Evolutionary conservation across 768 basidiomycete species (phyloP), one percentile per base, ranked within the genome.

Genomic region (Podaxis mareebaensis): DNA sequence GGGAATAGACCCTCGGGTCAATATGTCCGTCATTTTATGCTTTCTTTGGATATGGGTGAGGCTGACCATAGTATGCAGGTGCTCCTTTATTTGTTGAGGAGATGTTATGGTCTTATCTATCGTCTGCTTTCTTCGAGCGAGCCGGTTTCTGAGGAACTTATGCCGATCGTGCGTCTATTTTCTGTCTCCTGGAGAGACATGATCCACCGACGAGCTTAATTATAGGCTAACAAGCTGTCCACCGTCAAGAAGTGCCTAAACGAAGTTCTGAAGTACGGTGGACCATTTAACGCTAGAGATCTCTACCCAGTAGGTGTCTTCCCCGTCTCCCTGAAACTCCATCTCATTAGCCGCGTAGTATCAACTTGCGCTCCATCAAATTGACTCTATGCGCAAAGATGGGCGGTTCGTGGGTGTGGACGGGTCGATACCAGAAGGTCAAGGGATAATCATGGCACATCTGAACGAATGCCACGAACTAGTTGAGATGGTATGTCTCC

Each of bases 241-340:
- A 98, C 96, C 0, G 92, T 98, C 65, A 97, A 96, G 81, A 96
- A 96, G 72, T 96, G 95, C 70, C 80, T 98, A 60, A 96, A 96
- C 70, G 96, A 98, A 76, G 96, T 98, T 2, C 81, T 92, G 64
- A 97, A 96, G 72, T 95, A 95, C 69, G 96, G 96, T 15, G 96
- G 95, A 13, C 92, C 95, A 1, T 96, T 96, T 71, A 92, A 84
- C 66, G 87, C 95, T 20, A 87, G 94, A 44, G 96, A 98, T 73
- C 80, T 98, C 38, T 97, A 97, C 78, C 96, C 96, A 20, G 93
- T 95, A 72, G 65, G 91, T 80, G 36, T 53, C 48, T 40, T 48
- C 53, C 54, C 64, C 36, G 42, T 62, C 7, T 42, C 28, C 40
- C 44, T 42, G 38, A 24, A 38, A 49, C 36, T 60, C 22, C 26